A percentile compares a stretch with the other conserved stretches of the same genome.
Evolutionary conservation across 2,329 filamentous ascomycete species (phyloP).

Genomic region (Thermochaetoides dissita): DNA sequence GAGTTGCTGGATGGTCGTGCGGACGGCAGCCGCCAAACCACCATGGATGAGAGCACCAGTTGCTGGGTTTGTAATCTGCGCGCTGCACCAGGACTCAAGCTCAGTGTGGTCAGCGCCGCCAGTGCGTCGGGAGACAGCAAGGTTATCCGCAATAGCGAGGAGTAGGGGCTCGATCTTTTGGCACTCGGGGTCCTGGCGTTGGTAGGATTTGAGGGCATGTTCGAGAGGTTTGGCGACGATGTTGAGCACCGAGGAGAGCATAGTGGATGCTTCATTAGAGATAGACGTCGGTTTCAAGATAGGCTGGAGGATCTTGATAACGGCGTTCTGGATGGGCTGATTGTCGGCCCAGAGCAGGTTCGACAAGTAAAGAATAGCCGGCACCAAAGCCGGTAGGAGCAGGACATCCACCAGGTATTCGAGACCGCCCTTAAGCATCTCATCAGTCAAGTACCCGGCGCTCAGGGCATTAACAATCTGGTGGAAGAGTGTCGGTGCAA

Average conservation of each 20-base stretch:
- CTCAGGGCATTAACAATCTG: constrained; percentile 59
- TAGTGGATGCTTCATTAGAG: constrained; percentile 55
- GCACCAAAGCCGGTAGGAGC: constrained; percentile 62
- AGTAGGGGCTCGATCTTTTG: constrained; percentile 58
- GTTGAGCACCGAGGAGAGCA: constrained; percentile 58
- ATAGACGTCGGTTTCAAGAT: constrained; percentile 57
- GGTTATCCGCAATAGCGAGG: constrained; percentile 47
- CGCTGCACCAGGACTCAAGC: constrained; percentile 51
- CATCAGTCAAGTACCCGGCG: constrained; percentile 50
- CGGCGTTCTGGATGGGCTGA: constrained; percentile 48
- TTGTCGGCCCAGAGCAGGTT: constrained; percentile 55
- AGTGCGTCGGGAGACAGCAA: constrained; percentile 44
- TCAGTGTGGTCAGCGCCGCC: constrained; percentile 51
- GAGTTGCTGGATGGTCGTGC: constrained; percentile 47
- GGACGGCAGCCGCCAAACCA: constrained; percentile 44
- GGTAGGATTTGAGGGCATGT: constrained; percentile 50
- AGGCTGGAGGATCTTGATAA: constrained; percentile 59
- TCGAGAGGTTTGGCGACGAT: constrained; percentile 58
- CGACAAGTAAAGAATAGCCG: constrained; percentile 57
- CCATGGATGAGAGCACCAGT: constrained; percentile 23
- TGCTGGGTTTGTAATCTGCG: constrained; percentile 12
- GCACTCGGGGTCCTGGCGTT: constrained; percentile 51
- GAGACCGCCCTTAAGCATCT: constrained; percentile 58
- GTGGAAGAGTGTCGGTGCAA: constrained; percentile 64
- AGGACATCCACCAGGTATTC: constrained; percentile 74